A percentile compares a stretch with the other conserved stretches of the same genome.
Evolutionary conservation across 495 filamentous ascomycete species (phyloP).

Genomic region (Melanomma pulvis-pyrius): DNA sequence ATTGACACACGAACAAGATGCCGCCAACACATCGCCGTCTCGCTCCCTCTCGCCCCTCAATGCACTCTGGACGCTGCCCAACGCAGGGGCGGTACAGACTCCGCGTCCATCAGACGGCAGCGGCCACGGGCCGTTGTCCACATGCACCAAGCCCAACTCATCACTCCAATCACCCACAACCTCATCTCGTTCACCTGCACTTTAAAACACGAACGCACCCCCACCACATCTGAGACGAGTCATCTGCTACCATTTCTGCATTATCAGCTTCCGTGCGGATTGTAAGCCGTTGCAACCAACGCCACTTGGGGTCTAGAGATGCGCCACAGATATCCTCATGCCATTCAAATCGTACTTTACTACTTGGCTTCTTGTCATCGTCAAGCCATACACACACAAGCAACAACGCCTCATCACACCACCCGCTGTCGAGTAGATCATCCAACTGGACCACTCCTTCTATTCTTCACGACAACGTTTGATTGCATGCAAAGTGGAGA

Average conservation of each 20-base stretch:
- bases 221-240: background rate
- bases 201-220: background rate
- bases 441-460: too few relatives aligned
- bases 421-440: too few relatives aligned
- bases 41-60: background rate
- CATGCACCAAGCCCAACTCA: conserved; percentile 24
- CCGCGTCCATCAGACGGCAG: background rate
- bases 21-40: background rate
- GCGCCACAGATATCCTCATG: too few relatives aligned
- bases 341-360: too few relatives aligned
- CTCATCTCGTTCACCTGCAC: conserved; percentile 2
- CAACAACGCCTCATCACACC: too few relatives aligned
- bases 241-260: background rate
- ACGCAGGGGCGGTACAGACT: background rate
- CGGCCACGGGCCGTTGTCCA: background rate
- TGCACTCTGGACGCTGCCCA: background rate
- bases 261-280: too few relatives aligned
- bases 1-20: background rate
- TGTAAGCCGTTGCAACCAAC: too few relatives aligned
- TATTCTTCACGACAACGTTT: too few relatives aligned
- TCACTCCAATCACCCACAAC: conserved; percentile 20
- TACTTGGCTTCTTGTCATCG: too few relatives aligned
- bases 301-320: too few relatives aligned
- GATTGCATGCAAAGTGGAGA: too few relatives aligned
- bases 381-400: too few relatives aligned